These are phyloP conservation scores for Pichia thaimueangensis DNA, from an alignment of 805 yeast genomes.

Conservation along the genomic window DNA sequence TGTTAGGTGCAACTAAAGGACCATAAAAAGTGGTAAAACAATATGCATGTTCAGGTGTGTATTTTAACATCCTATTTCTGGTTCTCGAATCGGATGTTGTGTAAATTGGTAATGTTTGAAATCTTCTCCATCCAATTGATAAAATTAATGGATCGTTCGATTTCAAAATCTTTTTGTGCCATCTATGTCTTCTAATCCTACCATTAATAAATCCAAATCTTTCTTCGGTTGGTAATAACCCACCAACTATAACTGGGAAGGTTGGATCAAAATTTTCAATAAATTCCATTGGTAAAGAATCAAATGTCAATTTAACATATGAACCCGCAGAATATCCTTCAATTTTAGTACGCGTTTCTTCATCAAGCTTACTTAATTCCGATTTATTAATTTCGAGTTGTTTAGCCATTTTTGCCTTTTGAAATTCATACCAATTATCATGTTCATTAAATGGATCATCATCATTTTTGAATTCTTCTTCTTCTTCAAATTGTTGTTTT, in stretches of 20 bases:
- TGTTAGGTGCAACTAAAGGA: slow-evolving; percentile 94
- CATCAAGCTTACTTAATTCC: slow-evolving; percentile 67
- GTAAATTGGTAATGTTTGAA: slow-evolving; percentile 92
- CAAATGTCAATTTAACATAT: slow-evolving; percentile 84
- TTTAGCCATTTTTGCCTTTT: slow-evolving; percentile 94
- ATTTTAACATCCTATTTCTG: slow-evolving; percentile 94
- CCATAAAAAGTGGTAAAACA: slow-evolving; percentile 96
- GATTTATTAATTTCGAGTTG: slow-evolving; percentile 90
- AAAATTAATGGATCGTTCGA: slow-evolving; percentile 92
- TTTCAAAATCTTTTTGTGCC: slow-evolving; percentile 95
- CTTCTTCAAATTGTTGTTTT: slow-evolving; percentile 84
- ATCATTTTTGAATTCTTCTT: slow-evolving; percentile 71
- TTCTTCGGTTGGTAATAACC: slow-evolving; percentile 82
- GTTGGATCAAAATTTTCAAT: slow-evolving; percentile 78
- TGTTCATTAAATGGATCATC: slow-evolving; percentile 62
- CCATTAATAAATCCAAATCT: slow-evolving; percentile 90
- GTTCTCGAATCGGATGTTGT: slow-evolving; percentile 97
- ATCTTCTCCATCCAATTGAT: slow-evolving; percentile 97
- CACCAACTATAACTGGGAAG: slow-evolving; percentile 86
- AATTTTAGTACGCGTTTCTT: slow-evolving; percentile 66
- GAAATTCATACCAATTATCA: slow-evolving; percentile 96
- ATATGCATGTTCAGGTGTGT: slow-evolving; percentile 96
- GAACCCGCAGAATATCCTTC: slow-evolving; percentile 94
- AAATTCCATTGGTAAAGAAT: slow-evolving; percentile 82
- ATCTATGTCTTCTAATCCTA: slow-evolving; percentile 93